Percentiles rank a stretch among this genome's conserved stretches.
phyloP scores from a whole-genome alignment of 2,329 filamentous ascomycete genomes.

The Neospermospora avenae region DNA sequence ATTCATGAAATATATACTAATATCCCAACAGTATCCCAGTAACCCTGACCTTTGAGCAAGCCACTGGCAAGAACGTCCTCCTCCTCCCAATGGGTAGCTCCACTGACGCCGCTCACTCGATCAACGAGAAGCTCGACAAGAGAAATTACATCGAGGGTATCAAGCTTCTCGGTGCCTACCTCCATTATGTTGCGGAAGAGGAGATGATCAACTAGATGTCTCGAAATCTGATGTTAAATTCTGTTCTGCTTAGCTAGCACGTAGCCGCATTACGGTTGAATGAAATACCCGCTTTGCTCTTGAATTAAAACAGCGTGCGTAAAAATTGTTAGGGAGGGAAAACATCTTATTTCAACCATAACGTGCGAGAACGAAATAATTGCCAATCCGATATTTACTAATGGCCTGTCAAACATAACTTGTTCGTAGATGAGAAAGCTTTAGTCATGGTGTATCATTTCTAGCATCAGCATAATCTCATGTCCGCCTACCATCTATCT shows the following conservation, averaged over 20 bases:
- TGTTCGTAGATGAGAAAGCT: neutral
- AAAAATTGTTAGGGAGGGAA: no score
- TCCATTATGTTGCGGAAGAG: conserved; percentile 95
- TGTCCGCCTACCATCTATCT: neutral
- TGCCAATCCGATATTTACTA: no score
- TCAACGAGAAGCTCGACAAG: conserved; percentile 98
- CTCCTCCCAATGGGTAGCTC: conserved; percentile 96
- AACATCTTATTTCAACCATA: no score
- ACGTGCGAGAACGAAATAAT: no score
- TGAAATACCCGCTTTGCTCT: conserved; percentile 5
- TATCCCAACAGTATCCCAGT: conserved; percentile 72
- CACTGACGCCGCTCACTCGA: conserved; percentile 93
- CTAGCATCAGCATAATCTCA: neutral
- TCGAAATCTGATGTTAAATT: neutral
- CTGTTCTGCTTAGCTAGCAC: neutral
- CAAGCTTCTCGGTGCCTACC: conserved; percentile 89
- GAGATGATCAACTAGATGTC: conserved; percentile 44
- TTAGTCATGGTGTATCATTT: neutral
- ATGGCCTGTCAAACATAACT: no score
- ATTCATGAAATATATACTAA: conserved; percentile 4
- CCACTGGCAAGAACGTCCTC: conserved; percentile 95
- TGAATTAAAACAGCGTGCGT: no score
- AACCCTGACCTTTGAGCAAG: conserved; percentile 94
- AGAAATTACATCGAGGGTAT: conserved; percentile 97
- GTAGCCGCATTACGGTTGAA: neutral